Base-by-base conservation (phyloP, 306 rosid genomes). In the Begonia masoniana region DNA sequence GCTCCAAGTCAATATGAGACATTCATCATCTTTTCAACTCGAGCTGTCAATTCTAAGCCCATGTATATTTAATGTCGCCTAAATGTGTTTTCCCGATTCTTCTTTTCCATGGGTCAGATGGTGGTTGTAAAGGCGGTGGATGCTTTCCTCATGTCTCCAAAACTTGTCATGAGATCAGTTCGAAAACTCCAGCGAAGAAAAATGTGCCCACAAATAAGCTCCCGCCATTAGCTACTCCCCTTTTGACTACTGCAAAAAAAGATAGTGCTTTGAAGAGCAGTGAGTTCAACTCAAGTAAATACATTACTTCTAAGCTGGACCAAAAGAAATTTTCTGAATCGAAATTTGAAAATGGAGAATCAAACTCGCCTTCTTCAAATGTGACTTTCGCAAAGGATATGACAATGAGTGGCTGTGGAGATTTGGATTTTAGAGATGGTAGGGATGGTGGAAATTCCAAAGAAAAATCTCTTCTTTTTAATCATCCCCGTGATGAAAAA, bases 401-500 rank as follows among this genome's bases (percentile, higher is more conserved):
- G 62, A 59, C 51, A 64, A 69, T 63, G 62, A 60, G 67, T 52
- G 74, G 65, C 52, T 47, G 26, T 49, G 72, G 63, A 66, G 57
- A 52, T 72, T 52, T 61, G 5, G 74, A 76, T 55, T 60, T 66
- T 56, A 41, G 59, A 43, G 66, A 67, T 50, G 63, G 56, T 57
- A 72, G 57, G 55, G 64, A 39, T 39, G 54, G n/a, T 39, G 72
- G 49, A 52, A 61, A 65, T 66, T 65, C 73, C 2, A 36, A 81
- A 55, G 65, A 68, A 47, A 83, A 79, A 60, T 66, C 63, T 52
- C 72, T 51, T 24, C 81, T 76, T 62, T 75, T 63, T 43, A 68
- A 70, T 70, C 75, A 68, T 74, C 68, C 16, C 31, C 70, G 60
- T n/a, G 88, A 79, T 48, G 96, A 75, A 66, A 79, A 72, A 76